Base-by-base conservation (phyloP, 345 rosid species). In the Gossypioides kirkii region DNA sequence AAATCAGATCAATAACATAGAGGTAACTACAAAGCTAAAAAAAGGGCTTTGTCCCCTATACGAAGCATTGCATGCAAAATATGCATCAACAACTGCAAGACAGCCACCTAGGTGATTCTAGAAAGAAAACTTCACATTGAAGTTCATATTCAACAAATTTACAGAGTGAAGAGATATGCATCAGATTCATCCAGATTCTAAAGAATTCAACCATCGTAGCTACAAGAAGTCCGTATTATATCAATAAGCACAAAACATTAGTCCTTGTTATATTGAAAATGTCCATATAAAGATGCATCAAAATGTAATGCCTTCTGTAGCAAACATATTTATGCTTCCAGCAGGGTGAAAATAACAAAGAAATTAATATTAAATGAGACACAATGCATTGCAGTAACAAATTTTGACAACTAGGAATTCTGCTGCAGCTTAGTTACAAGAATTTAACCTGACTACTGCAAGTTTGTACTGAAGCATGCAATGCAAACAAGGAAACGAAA, bases 1-100 rank as follows among this genome's bases (percentile, higher is more conserved):
- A 18, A 8, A n/a, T 54, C 22, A 54, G 25, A 9, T 54, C 59
- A 8, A 54, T 54, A n/a, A 54, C 18, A 54, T 54, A 8, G 59
- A 54, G 59, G 60, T 43, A 77, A 49, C 75, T 52, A 7, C n/a
- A 56, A 22, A 41, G 20, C 6, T 64, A 54, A 75, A 59, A 54
- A 54, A 53, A 54, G 26, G 26, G 1, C 58, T 50, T 20, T 61
- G 7, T 38, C 12, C n/a, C 32, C 28, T n/a, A 74, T 4, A 64
- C 32, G 16, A 38, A 42, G 25, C 20, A 47, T 62, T 53, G 45
- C 36, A 46, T 38, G 10, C 41, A 10, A 3, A 25, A 65, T 16
- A 72, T 25, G 55, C 25, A 70, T 71, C 73, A 17, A 52, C 26
- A 63, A 59, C 14, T n/a, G 18, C 25, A 60, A 20, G 16, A 67